A percentile compares a stretch with the other conserved stretches of the same genome.
These are phyloP conservation scores for Draba incana DNA, from an alignment of 345 rosid species.

Conservation along the genomic window DNA sequence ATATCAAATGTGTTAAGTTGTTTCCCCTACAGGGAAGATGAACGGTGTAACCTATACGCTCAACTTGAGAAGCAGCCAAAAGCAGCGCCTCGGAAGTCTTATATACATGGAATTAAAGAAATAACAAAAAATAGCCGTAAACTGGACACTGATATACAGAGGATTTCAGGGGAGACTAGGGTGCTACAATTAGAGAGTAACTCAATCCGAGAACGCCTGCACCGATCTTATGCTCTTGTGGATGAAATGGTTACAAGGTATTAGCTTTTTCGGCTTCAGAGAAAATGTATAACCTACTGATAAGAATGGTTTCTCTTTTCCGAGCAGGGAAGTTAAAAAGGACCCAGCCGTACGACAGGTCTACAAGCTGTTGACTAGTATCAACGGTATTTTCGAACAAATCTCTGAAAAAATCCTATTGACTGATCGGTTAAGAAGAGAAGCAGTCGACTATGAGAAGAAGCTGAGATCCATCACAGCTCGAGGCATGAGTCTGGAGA, in stretches of 20 bases:
- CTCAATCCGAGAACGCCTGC: slow-evolving; percentile 80
- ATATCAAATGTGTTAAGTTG: slow-evolving; percentile 1
- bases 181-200: slow-evolving; percentile 87
- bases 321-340: slow-evolving; percentile 75
- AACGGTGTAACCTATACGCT: slow-evolving; percentile 48
- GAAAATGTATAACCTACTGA: slow-evolving; percentile 15
- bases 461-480: slow-evolving; percentile 62
- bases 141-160: slow-evolving; percentile 75
- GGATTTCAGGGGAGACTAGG: slow-evolving; percentile 75
- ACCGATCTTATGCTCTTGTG: slow-evolving; percentile 73
- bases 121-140: slow-evolving; percentile 83
- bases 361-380: slow-evolving; percentile 68
- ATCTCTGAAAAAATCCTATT: slow-evolving; percentile 65
- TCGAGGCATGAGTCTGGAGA: slow-evolving; percentile 56
- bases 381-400: slow-evolving; percentile 77
- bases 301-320: slow-evolving; percentile 3
- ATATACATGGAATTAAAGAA: slow-evolving; percentile 70
- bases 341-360: slow-evolving; percentile 66
- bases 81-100: slow-evolving; percentile 59
- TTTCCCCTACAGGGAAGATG: slow-evolving; percentile 57
- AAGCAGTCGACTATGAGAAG: slow-evolving; percentile 68
- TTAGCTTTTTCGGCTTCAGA: slow-evolving; percentile 25
- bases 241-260: slow-evolving; percentile 86
- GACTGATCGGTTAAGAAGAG: slow-evolving; percentile 68
- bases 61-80: slow-evolving; percentile 57